A percentile compares a stretch with the other conserved stretches of the same genome.
phyloP scores from a whole-genome alignment of 352 stramenopile genomes.

The Globisporangium irregulare region DNA sequence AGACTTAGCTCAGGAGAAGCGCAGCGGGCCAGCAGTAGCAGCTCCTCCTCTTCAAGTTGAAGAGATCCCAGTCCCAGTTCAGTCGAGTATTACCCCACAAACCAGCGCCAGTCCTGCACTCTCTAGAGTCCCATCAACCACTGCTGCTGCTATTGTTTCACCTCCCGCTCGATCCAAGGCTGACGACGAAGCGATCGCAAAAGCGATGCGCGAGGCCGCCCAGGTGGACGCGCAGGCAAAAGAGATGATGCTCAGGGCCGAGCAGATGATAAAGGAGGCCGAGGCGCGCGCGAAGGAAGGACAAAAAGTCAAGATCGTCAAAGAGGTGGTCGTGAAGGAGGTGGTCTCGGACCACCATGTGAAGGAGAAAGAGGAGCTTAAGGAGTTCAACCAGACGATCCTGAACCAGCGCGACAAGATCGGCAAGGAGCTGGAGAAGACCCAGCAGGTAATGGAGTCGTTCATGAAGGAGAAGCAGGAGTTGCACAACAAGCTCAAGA shows the following conservation, averaged over 20 bases:
- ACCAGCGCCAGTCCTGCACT: background rate
- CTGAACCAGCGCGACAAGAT: conserved; percentile 69
- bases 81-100: background rate
- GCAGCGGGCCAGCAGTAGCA: background rate
- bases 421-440: conserved; percentile 67
- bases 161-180: background rate
- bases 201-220: conserved; percentile 44
- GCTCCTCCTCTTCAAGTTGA: background rate
- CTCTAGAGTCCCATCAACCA: background rate
- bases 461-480: conserved; percentile 24
- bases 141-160: background rate
- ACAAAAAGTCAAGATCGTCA: conserved; percentile 46
- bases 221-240: conserved; percentile 64
- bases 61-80: background rate
- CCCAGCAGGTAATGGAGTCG: conserved; percentile 66
- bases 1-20: conserved; percentile 7
- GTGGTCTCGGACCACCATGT: conserved; percentile 70
- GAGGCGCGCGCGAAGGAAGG: conserved; percentile 30
- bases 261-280: conserved; percentile 67
- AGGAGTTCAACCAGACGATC: conserved; percentile 63
- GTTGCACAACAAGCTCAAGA: conserved; percentile 56
- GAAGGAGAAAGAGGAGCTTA: conserved; percentile 59
- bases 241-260: conserved; percentile 69
- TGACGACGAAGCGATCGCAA: conserved; percentile 27
- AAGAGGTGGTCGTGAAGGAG: conserved; percentile 74